These are phyloP conservation scores for Lepidium didymum DNA, from an alignment of 345 rosid species.

Conservation along the genomic window DNA sequence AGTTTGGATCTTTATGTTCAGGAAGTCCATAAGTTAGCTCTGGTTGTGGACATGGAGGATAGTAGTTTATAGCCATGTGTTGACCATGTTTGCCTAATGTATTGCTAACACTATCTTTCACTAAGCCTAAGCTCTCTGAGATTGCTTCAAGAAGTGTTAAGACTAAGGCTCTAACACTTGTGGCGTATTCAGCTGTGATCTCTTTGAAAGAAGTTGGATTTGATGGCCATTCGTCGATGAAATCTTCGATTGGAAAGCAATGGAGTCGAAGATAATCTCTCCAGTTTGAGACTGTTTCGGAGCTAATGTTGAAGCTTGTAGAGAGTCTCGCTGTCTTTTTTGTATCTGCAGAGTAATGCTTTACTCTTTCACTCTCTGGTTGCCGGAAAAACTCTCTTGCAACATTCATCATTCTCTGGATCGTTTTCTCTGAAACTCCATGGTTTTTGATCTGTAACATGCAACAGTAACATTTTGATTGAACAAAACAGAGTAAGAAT, in stretches of 20 bases:
- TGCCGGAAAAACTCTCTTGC: constrained; percentile 54
- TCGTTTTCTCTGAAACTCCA: constrained; percentile 36
- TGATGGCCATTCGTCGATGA: constrained; percentile 66
- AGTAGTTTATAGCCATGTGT: constrained; percentile 80
- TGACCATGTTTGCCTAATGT: constrained; percentile 53
- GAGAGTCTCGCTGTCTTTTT: constrained; percentile 50
- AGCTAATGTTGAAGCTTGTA: constrained; percentile 61
- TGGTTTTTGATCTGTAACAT: constrained; percentile 59
- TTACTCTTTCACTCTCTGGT: constrained; percentile 62
- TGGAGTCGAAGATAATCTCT: constrained; percentile 78
- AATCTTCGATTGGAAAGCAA: constrained; percentile 60
- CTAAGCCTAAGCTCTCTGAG: constrained; percentile 68
- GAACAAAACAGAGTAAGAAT: neutral
- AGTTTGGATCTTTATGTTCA: constrained; percentile 60
- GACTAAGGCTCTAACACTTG: constrained; percentile 38
- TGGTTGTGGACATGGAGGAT: constrained; percentile 72
- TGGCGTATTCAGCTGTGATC: constrained; percentile 50
- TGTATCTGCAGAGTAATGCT: constrained; percentile 61
- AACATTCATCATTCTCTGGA: constrained; percentile 27
- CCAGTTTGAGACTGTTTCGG: constrained; percentile 70
- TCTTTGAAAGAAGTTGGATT: constrained; percentile 63
- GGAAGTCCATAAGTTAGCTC: constrained; percentile 71
- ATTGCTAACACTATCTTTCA: constrained; percentile 30
- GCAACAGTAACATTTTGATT: neutral
- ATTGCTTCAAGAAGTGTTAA: constrained; percentile 56